Percentiles rank a stretch among this genome's conserved stretches.
These are phyloP conservation scores for Picea glauca DNA, from an alignment of 75 land plant genomes.

Conservation along the genomic window DNA sequence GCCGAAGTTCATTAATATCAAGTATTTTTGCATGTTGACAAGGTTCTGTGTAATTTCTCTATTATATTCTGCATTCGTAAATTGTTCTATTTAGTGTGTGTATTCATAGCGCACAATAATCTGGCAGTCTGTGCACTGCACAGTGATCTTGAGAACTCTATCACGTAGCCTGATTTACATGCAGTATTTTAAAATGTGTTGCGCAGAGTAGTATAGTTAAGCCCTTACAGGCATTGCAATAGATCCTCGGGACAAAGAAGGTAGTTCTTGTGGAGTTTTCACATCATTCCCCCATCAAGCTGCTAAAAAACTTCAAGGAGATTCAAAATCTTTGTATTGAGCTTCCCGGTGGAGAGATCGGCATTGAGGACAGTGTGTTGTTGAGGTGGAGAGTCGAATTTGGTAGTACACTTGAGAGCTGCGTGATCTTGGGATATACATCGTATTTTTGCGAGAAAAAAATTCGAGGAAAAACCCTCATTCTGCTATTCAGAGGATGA, in stretches of 20 bases:
- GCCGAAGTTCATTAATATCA: too few relatives aligned
- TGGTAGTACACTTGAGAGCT: constrained; percentile 81
- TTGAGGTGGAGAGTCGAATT: constrained; percentile 89
- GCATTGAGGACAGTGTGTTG: constrained; percentile 71
- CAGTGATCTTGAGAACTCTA: too few relatives aligned
- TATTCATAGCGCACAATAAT: too few relatives aligned
- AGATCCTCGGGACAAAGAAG: constrained; percentile 43
- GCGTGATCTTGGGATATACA: constrained; percentile 68
- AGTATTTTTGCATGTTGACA: too few relatives aligned
- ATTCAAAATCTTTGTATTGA: constrained; percentile 65
- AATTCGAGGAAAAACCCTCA: too few relatives aligned
- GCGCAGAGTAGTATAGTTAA: constrained; percentile 23
- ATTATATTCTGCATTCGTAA: too few relatives aligned
- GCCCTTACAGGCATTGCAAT: constrained; percentile 43
- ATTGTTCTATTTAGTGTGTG: too few relatives aligned
- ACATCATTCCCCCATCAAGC: constrained; percentile 56
- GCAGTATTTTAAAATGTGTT: too few relatives aligned
- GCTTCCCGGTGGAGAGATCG: constrained; percentile 79
- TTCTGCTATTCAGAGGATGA: neutral
- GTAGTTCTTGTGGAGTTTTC: constrained; percentile 36
- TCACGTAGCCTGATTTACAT: too few relatives aligned
- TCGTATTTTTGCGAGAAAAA: neutral
- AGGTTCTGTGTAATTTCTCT: too few relatives aligned
- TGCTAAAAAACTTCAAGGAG: constrained; percentile 63
- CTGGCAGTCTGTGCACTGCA: too few relatives aligned